Conservation (phyloP, 148 eudicot species). For the Heliosperma pusillum region DNA sequence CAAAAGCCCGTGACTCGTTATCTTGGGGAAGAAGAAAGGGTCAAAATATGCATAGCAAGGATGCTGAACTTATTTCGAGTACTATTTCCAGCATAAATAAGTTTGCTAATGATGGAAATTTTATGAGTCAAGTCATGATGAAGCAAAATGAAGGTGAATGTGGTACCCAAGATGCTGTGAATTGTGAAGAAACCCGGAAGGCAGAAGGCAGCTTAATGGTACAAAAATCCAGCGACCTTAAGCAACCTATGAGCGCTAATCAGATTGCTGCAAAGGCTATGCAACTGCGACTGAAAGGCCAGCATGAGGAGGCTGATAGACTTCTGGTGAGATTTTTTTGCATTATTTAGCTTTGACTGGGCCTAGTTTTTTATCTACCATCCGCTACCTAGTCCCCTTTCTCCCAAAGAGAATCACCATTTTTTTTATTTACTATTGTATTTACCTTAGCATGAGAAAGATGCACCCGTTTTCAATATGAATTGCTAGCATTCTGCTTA, state of each 20-base stretch:
- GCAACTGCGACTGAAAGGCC: conserved; percentile 91
- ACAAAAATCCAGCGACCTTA: conserved; percentile 29
- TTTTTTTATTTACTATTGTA: neutral
- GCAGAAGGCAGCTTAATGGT: conserved; percentile 25
- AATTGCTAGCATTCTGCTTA: neutral
- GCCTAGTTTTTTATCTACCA: neutral
- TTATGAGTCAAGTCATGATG: conserved; percentile 41
- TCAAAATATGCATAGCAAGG: conserved; percentile 44
- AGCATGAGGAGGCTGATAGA: conserved; percentile 82
- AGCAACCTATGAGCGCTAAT: conserved; percentile 72
- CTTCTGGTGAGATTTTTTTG: conserved; percentile 52
- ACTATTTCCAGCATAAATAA: conserved; percentile 75
- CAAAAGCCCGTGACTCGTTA: conserved; percentile 66
- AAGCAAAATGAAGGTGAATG: conserved; percentile 33
- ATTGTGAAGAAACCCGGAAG: conserved; percentile 31
- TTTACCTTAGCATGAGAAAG: neutral
- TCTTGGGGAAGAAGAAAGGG: conserved; percentile 77
- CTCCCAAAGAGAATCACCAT: neutral
- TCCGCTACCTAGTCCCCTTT: neutral
- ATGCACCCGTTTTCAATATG: neutral
- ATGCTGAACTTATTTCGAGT: conserved; percentile 54
- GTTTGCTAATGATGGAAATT: conserved; percentile 78
- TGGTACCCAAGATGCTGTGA: conserved; percentile 27
- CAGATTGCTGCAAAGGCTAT: conserved; percentile 90
- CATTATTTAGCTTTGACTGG: conserved; percentile 7